phyloP scores from a whole-genome alignment of 441 rosid genomes.

The Erodium chrysanthum region DNA sequence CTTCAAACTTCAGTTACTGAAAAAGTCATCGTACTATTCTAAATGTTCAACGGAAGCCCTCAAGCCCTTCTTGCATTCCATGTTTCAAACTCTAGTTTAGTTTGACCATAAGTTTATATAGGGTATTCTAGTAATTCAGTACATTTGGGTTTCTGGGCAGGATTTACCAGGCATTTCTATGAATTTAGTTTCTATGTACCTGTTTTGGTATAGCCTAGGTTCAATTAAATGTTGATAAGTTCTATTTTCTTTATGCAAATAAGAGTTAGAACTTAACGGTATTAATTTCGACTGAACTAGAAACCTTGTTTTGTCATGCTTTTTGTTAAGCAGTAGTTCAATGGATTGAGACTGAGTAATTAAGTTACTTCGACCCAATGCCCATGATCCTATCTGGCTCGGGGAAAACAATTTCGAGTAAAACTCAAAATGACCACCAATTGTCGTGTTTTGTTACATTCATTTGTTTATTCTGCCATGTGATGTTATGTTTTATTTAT shows the following conservation, averaged over 20 bases:
- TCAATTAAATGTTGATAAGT: not conserved
- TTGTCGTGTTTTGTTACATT: not conserved
- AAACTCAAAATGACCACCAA: too few species aligned
- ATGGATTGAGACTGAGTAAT: not conserved
- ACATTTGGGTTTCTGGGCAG: not conserved
- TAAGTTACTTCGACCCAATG: not conserved
- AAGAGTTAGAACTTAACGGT: not conserved
- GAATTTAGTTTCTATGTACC: not conserved
- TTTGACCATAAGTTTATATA: not conserved
- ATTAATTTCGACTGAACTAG: too few species aligned
- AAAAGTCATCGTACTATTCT: not conserved
- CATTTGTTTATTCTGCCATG: not conserved
- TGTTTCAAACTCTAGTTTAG: not conserved
- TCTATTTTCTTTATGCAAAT: not conserved
- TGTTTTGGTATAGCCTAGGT: not conserved
- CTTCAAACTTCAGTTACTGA: conserved; percentile 5
- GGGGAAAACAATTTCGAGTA: too few species aligned
- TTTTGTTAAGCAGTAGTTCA: too few species aligned
- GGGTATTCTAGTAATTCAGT: not conserved
- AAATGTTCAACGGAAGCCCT: not conserved
- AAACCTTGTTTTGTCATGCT: too few species aligned
- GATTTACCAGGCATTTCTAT: not conserved
- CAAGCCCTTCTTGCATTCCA: not conserved
- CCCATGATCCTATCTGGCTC: too few species aligned
- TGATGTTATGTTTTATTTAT: not conserved